phyloP scores from a whole-genome alignment of 2,329 filamentous ascomycete genomes.

The Aspergillus sp. region DNA sequence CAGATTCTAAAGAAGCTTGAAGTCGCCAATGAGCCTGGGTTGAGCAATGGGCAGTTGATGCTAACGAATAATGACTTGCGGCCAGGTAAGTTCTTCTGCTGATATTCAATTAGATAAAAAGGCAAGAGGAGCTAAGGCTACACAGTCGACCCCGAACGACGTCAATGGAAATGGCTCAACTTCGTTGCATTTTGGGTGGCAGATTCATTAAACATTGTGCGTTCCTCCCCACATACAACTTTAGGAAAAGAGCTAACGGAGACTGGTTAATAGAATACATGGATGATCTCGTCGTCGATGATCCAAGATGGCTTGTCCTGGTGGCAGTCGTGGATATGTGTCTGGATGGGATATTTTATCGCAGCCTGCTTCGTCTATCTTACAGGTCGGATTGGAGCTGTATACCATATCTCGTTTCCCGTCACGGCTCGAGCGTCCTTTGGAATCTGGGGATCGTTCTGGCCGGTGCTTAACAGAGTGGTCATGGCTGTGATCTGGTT shows the following conservation, averaged over 20 bases:
- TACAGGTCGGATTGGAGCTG: conserved; percentile 76
- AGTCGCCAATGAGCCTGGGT: conserved; percentile 66
- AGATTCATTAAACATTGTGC: conserved; percentile 71
- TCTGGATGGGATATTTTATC: conserved; percentile 79
- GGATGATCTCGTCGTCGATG: conserved; percentile 87
- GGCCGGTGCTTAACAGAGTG: conserved; percentile 85
- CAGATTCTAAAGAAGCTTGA: conserved; percentile 52
- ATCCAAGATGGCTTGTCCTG: conserved; percentile 71
- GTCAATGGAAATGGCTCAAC: conserved; percentile 81
- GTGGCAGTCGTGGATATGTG: conserved; percentile 89
- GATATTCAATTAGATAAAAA: not conserved
- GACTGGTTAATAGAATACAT: conserved; percentile 57
- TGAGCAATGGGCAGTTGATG: conserved; percentile 75
- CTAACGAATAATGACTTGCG: conserved; percentile 79
- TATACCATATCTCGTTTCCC: conserved; percentile 84
- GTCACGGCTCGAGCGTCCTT: conserved; percentile 72
- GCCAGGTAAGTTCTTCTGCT: conserved; percentile 36
- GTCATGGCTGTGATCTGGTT: conserved; percentile 86
- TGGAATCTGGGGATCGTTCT: conserved; percentile 81
- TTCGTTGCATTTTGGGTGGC: conserved; percentile 85
- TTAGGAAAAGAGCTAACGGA: not conserved
- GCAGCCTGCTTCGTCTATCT: conserved; percentile 67
- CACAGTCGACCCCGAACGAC: conserved; percentile 67
- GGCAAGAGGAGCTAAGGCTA: not conserved
- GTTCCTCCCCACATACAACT: conserved; percentile 16